Evolutionary conservation across 2,329 filamentous ascomycete species (phyloP), one percentile per base, ranked within the genome.

Genomic region (Hypocrella siamensis): DNA sequence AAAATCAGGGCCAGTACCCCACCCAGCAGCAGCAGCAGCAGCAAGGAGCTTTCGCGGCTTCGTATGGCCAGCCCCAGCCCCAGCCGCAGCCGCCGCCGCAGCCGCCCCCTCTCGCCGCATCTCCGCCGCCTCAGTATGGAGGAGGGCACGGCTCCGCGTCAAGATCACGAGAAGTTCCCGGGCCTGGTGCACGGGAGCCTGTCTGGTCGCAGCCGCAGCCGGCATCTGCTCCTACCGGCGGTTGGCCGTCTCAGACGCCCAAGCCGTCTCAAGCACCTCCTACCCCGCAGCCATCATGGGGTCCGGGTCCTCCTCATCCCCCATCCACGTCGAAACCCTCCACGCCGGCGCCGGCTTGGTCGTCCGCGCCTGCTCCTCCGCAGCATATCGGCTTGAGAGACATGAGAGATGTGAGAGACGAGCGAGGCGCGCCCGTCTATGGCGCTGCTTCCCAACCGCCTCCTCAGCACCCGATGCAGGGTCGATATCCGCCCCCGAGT

Each of bases 91-190:
- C 8, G 12, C 25, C 9, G n/a, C 25, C 25, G n/a, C 8, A 10
- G n/a, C 25, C 25, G 7, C 25, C 25, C 25, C 42, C 50, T 4
- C 61, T 61, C 40, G 54, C 56, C 16, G 57, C 59, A n/a, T 65
- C 67, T 6, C 61, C 67, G n/a, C 58, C 64, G n/a, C 59, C 63
- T 15, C 69, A 71, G 40, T 74, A 73, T 35, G 53, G 59, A 1
- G 47, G 56, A 9, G 48, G 56, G 8, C 67, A 72, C 43, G 53
- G 56, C n/a, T 43, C 58, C 16, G 46, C 53, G 11, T 45, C 61
- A 10, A 55, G 61, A 18, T 49, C 56, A 9, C 58, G 63, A 15
- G 65, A 70, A 28, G 39, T 49, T 12, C 43, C 43, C 32, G 46
- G 35, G 46, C n/a, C n/a, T n/a, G n/a, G n/a, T n/a, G n/a, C 56